A percentile compares a stretch with the other conserved stretches of the same genome.
Evolutionary conservation across 169 alveolate species (phyloP).

Genomic region (Plasmodium chabaudi): DNA sequence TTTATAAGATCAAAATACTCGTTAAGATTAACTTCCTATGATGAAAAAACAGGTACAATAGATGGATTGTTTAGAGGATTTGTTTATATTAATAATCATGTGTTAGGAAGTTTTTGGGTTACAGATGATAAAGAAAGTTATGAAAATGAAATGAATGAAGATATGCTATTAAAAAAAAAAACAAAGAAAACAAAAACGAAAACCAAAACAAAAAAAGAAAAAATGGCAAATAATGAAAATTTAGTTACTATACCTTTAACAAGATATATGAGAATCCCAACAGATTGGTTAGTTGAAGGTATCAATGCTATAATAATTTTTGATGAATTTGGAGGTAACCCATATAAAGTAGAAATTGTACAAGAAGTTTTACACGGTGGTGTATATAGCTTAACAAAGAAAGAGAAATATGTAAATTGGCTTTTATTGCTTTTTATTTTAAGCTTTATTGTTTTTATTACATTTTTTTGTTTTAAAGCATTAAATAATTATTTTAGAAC

Average conservation of each 20-base stretch:
- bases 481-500: slow-evolving; percentile 53
- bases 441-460: slow-evolving; percentile 47
- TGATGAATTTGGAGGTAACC: slow-evolving; percentile 76
- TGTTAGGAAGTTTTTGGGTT: slow-evolving; percentile 74
- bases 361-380: slow-evolving; percentile 73
- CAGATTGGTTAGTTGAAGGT: slow-evolving; percentile 76
- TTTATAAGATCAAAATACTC: slow-evolving; percentile 66
- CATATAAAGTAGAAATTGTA: slow-evolving; percentile 62
- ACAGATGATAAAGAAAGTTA: slow-evolving; percentile 71
- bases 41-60: slow-evolving; percentile 13
- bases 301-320: slow-evolving; percentile 37
- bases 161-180: slow-evolving; percentile 24
- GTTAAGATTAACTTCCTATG: slow-evolving; percentile 42
- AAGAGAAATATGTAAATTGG: slow-evolving; percentile 73
- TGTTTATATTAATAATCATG: slow-evolving; percentile 72
- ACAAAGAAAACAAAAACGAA: slow-evolving; percentile 53
- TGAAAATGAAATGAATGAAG: slow-evolving; percentile 71
- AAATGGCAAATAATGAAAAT: slow-evolving; percentile 66
- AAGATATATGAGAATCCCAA: slow-evolving; percentile 76
- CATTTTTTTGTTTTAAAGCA: slow-evolving; percentile 62
- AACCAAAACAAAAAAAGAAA: slow-evolving; percentile 55
- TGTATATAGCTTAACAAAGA: slow-evolving; percentile 58
- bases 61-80: slow-evolving; percentile 72
- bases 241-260: slow-evolving; percentile 62
- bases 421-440: slow-evolving; percentile 59